Evolutionary conservation across 1,284 basidiomycete genomes (phyloP), one percentile per base, ranked within the genome.

Genomic region (Retiboletus flavoniger): DNA sequence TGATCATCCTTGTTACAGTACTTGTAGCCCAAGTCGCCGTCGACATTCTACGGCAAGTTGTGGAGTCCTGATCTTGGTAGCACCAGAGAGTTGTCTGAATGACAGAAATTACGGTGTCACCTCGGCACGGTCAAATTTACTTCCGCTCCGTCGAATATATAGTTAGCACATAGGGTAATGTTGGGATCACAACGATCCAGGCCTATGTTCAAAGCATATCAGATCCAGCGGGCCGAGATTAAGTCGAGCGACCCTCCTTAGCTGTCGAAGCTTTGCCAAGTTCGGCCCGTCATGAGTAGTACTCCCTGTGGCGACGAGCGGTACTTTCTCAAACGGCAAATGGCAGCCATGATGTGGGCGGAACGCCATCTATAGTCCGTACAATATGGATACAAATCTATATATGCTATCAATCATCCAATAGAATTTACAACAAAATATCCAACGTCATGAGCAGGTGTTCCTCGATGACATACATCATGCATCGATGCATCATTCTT

Each of bases 311-410:
- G 16, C 16, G 16, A 17, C 11, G 7, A 16, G 36, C 10, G 10
- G 32, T 24, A 24, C 24, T 24, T 24, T 3, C 24, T 4, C 1
- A 24, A 24, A 24, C 24, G 24, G n/a, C n/a, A n/a, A n/a, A n/a
- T n/a, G n/a, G n/a, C n/a, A n/a, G n/a, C n/a, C n/a, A 24, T 24
- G 24, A 24, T 26, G 26, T 17, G 9, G 10, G 19, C 17, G 19
- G 29, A 31, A 48, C 31, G 11, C 29, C 13, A 43, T 19, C 17
- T 21, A 39, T n/a, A 32, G 28, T n/a, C n/a, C n/a, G 17, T 53
- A 43, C 45, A 58, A 21, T 56, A 40, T 40, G 26, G 19, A 51
- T 60, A 59, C 55, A 61, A 53, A 53, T 51, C 52, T 48, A 64
- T 35, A 42, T 26, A 62, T 38, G 24, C 9, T 26, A 47, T 21